Conservation (phyloP, 176 grass and related monocot genomes). For the Calamus simplicifolius region DNA sequence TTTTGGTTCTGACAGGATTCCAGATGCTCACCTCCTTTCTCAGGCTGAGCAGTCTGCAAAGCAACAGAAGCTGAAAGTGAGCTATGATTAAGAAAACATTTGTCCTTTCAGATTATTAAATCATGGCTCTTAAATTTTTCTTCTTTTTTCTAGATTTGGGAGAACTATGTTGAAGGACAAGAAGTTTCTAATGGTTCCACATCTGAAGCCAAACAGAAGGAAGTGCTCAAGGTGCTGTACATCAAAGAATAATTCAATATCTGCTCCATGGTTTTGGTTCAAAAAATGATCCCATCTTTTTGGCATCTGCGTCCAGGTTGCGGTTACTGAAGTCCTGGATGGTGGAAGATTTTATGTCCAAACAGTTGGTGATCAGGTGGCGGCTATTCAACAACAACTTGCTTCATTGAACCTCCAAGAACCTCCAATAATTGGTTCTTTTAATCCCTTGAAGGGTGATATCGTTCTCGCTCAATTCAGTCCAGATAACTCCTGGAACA, state of each 20-base stretch:
- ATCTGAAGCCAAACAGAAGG: constrained; percentile 69
- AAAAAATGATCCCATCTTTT: constrained; percentile 1
- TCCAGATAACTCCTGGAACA: constrained; percentile 91
- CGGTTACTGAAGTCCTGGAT: constrained; percentile 72
- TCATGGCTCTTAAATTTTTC: no score
- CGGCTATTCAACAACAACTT: constrained; percentile 82
- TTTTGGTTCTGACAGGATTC: constrained; percentile 71
- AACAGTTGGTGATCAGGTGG: constrained; percentile 73
- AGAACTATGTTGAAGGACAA: constrained; percentile 86
- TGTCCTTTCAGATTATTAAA: no score
- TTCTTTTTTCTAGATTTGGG: constrained; percentile 72
- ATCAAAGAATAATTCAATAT: not conserved
- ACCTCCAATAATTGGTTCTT: constrained; percentile 76
- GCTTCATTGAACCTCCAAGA: constrained; percentile 70
- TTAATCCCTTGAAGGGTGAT: constrained; percentile 85
- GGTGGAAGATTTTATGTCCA: constrained; percentile 97
- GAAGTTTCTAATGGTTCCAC: constrained; percentile 64
- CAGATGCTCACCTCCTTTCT: constrained; percentile 54
- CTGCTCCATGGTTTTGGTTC: not conserved
- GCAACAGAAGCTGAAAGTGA: constrained; percentile 78
- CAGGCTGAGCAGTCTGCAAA: constrained; percentile 87
- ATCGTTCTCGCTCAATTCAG: constrained; percentile 85
- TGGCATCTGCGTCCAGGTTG: constrained; percentile 42
- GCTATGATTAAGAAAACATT: not conserved
- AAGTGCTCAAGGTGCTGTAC: constrained; percentile 74